These are phyloP conservation scores for Xylaria venustula DNA, from an alignment of 495 filamentous ascomycete species.

Conservation along the genomic window DNA sequence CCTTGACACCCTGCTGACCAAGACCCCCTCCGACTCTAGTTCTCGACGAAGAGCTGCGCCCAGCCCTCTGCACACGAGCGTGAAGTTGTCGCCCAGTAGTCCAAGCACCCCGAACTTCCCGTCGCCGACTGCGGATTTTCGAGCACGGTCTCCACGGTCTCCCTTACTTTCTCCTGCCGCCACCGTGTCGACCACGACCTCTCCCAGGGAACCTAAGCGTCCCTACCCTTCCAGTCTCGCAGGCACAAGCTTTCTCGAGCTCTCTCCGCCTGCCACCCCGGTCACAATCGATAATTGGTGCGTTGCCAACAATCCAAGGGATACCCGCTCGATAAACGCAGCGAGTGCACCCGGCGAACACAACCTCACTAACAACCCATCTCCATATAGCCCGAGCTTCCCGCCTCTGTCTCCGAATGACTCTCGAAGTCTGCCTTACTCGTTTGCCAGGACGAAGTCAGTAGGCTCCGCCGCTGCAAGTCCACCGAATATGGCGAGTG, in stretches of 20 bases:
- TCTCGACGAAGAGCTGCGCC: conserved; percentile 38
- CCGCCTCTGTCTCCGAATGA: conserved; percentile 43
- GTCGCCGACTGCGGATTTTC: conserved; percentile 23
- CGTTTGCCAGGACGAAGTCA: conserved; percentile 36
- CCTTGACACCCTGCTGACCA: conserved; percentile 32
- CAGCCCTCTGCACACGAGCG: conserved; percentile 42
- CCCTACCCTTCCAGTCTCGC: neutral
- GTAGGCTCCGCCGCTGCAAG: conserved; percentile 31
- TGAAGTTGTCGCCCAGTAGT: conserved; percentile 40
- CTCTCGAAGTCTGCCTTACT: conserved; percentile 35
- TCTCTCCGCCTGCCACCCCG: conserved; percentile 10
- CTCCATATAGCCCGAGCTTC: conserved; percentile 28
- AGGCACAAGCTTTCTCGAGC: conserved; percentile 13
- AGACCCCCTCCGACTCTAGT: conserved; percentile 38
- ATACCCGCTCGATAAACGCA: conserved; percentile 2
- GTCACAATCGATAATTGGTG: conserved; percentile 24
- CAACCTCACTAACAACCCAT: conserved; percentile 22
- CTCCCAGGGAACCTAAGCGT: conserved; percentile 1
- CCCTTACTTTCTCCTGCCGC: conserved; percentile 14
- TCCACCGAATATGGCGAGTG: conserved; percentile 26
- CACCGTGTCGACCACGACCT: neutral
- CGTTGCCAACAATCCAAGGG: conserved; percentile 17
- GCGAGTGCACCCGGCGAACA: neutral
- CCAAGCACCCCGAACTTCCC: conserved; percentile 37
- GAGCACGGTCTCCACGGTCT: conserved; percentile 30